Percentiles rank a stretch among this genome's conserved stretches.
Evolutionary conservation across 352 stramenopile genomes (phyloP).

Genomic region (Pythium scleroteichum): DNA sequence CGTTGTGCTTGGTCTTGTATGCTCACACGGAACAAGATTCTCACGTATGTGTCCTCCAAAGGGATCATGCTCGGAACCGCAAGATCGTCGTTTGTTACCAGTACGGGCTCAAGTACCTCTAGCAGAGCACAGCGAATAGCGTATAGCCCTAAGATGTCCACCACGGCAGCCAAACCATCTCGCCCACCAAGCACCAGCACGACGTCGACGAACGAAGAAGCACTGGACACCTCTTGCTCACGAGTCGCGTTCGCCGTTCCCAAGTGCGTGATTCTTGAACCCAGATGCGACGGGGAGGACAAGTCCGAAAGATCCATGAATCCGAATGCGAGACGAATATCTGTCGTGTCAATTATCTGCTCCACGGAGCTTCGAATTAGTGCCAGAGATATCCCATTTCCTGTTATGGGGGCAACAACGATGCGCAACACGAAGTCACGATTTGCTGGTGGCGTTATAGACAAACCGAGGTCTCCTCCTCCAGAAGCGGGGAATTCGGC

Average conservation of each 20-base stretch:
- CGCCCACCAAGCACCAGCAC: conserved; percentile 13
- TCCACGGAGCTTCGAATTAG: neutral
- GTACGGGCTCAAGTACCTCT: conserved; percentile 22
- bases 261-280: neutral
- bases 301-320: conserved; percentile 15
- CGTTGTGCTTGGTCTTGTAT: too few species aligned
- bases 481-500: neutral
- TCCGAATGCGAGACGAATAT: conserved; percentile 2
- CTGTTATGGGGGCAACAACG: neutral
- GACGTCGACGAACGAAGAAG: conserved; percentile 19
- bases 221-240: neutral
- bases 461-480: neutral
- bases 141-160: conserved; percentile 19
- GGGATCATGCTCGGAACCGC: neutral
- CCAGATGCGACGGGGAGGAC: neutral
- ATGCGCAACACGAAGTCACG: conserved; percentile 8
- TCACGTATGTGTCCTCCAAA: neutral
- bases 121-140: conserved; percentile 28
- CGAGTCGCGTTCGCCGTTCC: neutral
- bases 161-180: neutral
- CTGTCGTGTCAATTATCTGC: neutral
- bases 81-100: conserved; percentile 12
- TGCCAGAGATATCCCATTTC: neutral
- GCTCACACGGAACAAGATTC: conserved; percentile 1
- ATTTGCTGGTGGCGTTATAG: neutral